Evolutionary conservation across 495 filamentous ascomycete genomes (phyloP), one percentile per base, ranked within the genome.

Genomic region (Amorphotheca resinae): DNA sequence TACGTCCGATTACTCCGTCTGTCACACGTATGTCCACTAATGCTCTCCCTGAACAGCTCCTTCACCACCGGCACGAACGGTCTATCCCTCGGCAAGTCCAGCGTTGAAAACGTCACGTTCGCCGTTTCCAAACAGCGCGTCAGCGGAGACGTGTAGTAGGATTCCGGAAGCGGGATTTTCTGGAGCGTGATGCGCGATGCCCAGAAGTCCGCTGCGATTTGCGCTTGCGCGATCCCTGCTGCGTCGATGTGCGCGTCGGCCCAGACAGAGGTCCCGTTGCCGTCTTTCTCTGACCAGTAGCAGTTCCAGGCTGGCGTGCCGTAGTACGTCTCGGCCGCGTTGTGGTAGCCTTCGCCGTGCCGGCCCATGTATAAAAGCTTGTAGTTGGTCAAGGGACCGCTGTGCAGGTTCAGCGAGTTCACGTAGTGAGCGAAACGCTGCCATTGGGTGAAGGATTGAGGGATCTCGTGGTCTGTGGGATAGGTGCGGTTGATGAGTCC

Each of bases 21-120:
- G 54, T 93, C 84, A 59, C 84, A 93, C 7, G 84, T 89, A 54
- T 89, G 84, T 33, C 77, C 65, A 35, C 70, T 71, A 41, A 88
- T 73, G 2, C 72, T 66, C 51, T 93, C 85, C 33, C 85, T 73
- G 50, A 89, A 63, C 14, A 73, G 59, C 52, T 89, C 82, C 51
- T 80, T 82, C 48, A 91, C 62, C 3, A 65, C 65, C 0, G 81
- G 81, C 1, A 61, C 60, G 61, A 82, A 84, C 2, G 73, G 56
- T 14, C 55, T 52, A 9, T 49, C 44, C n/a, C 49, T 41, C 0
- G 77, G 76, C 1, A 81, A 57, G 15, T 16, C 9, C 4, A 84
- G 67, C 9, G 60, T 65, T 9, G 46, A 42, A 61, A 82, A 88
- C 3, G 77, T 77, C 45, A 76, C 48, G 30, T 73, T 67, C 20